These are phyloP conservation scores for Neurospora sp. DNA, from an alignment of 495 filamentous ascomycete species.

Conservation along the genomic window DNA sequence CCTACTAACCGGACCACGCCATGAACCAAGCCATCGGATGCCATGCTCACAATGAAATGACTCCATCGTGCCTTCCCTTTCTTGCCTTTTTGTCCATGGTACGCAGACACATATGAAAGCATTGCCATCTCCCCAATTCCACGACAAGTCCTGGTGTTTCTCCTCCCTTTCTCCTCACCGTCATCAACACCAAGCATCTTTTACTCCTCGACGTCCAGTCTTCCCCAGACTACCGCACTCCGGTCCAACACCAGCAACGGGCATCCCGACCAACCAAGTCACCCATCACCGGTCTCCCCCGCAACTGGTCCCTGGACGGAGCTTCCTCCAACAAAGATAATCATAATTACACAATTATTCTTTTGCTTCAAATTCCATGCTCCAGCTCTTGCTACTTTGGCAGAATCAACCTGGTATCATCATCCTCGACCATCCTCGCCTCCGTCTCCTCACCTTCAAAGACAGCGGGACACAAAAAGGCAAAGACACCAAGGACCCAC, in stretches of 20 bases:
- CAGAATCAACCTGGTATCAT: neutral
- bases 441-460: neutral
- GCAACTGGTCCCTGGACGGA: neutral
- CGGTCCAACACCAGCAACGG: neutral
- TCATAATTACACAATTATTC: neutral
- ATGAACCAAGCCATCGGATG: neutral
- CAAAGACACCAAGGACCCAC: neutral
- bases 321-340: neutral
- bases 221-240: neutral
- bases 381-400: neutral
- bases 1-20: neutral
- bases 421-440: neutral
- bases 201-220: neutral
- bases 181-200: neutral
- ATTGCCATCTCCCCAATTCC: neutral
- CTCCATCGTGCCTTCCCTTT: neutral
- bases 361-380: neutral
- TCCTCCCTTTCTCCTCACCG: neutral
- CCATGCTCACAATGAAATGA: neutral
- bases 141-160: neutral
- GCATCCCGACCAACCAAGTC: neutral
- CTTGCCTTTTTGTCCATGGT: neutral
- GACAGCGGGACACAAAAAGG: neutral
- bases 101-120: neutral
- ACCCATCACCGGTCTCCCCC: neutral